Evolutionary conservation across 1,139 yeast species (phyloP).

Genomic region (Debaryomyces udenii): DNA sequence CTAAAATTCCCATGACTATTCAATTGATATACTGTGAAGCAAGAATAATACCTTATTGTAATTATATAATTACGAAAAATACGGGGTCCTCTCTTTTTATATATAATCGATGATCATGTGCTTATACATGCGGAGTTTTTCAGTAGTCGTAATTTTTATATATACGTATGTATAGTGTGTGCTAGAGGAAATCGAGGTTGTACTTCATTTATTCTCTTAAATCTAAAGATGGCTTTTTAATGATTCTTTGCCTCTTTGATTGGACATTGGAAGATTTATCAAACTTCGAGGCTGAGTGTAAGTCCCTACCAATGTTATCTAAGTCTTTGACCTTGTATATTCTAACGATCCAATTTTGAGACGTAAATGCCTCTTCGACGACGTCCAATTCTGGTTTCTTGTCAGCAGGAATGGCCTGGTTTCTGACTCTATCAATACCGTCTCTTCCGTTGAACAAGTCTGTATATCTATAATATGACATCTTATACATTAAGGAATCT

Average conservation of each 20-base stretch:
- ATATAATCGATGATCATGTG: no score
- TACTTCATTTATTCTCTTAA: slow-evolving; percentile 39
- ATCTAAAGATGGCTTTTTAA: slow-evolving; percentile 58
- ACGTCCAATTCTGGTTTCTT: slow-evolving; percentile 67
- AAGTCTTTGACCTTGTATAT: slow-evolving; percentile 89
- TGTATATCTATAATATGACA: slow-evolving; percentile 87
- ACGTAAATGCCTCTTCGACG: slow-evolving; percentile 91
- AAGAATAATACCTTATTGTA: no score
- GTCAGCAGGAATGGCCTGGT: slow-evolving; percentile 66
- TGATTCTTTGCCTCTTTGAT: slow-evolving; percentile 47
- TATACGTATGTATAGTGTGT: slow-evolving; percentile 1
- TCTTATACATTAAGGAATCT: slow-evolving; percentile 89
- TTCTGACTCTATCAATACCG: slow-evolving; percentile 85
- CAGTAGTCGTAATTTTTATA: not conserved
- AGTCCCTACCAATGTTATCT: slow-evolving; percentile 83
- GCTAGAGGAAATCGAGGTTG: not conserved
- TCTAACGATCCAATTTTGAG: slow-evolving; percentile 97
- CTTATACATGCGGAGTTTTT: no score
- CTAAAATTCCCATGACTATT: slow-evolving; percentile 34
- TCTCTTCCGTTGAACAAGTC: slow-evolving; percentile 71
- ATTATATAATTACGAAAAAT: no score
- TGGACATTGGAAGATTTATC: slow-evolving; percentile 35
- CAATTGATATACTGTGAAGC: no score
- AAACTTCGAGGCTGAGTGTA: slow-evolving; percentile 46
- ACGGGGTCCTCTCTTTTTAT: no score